phyloP scores from a whole-genome alignment of 2,329 filamentous ascomycete species.

The Penicillium verrucosum region DNA sequence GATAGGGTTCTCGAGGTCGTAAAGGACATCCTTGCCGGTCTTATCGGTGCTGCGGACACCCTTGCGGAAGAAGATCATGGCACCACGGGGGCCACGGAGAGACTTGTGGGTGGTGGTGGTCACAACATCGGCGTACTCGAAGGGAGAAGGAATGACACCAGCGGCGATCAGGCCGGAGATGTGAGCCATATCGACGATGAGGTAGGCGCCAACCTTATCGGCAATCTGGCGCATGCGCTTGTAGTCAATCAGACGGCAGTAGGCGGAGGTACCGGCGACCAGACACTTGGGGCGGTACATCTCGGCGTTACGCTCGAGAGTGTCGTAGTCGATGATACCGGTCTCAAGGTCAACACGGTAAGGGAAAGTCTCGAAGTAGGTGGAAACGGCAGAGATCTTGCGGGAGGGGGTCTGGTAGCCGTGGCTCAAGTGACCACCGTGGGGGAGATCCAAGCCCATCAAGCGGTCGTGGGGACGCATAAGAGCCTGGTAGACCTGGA shows the following conservation, averaged over 20 bases:
- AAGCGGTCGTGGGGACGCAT: constrained; percentile 90
- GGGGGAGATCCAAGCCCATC: constrained; percentile 94
- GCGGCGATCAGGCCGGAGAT: constrained; percentile 92
- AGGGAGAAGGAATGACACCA: constrained; percentile 86
- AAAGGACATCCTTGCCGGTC: constrained; percentile 79
- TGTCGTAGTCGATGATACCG: constrained; percentile 91
- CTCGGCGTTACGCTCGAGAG: constrained; percentile 79
- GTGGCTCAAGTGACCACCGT: constrained; percentile 93
- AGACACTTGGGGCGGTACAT: constrained; percentile 95
- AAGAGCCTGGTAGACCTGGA: constrained; percentile 96
- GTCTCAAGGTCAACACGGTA: constrained; percentile 89
- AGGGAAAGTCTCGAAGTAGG: constrained; percentile 97
- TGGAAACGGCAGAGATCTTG: constrained; percentile 97
- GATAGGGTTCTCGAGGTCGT: constrained; percentile 89
- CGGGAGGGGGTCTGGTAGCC: constrained; percentile 93
- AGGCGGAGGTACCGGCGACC: constrained; percentile 90
- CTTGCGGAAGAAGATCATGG: constrained; percentile 98
- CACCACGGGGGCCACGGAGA: constrained; percentile 87
- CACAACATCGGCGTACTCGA: constrained; percentile 86
- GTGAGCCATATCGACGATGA: constrained; percentile 95
- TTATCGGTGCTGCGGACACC: constrained; percentile 84
- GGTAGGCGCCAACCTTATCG: constrained; percentile 87
- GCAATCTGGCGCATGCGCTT: constrained; percentile 84
- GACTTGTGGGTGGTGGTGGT: constrained; percentile 99
- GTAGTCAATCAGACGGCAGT: constrained; percentile 95